Evolutionary conservation across 176 grass and related monocot species (phyloP).

Genomic region (Pharus latifolius): DNA sequence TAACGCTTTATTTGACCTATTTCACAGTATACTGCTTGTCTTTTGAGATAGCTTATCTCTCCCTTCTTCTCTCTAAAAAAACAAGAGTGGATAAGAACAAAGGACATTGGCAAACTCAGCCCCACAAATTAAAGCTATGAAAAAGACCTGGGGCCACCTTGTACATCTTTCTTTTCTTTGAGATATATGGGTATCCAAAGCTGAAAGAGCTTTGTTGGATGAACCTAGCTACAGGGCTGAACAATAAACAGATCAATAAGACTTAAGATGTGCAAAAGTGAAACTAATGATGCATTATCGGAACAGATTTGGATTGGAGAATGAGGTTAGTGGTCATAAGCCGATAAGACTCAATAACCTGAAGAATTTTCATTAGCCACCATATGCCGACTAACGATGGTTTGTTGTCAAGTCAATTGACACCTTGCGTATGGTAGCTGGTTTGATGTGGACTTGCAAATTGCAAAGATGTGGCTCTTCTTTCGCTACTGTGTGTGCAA

Average conservation of each 20-base stretch:
- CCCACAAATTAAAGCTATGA: slow-evolving; percentile 23
- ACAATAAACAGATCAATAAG: too few relatives aligned
- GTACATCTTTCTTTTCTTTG: slow-evolving; percentile 7
- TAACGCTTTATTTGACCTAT: too few relatives aligned
- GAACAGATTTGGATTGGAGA: too few relatives aligned
- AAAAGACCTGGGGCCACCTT: neutral
- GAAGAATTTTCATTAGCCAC: neutral
- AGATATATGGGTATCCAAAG: slow-evolving; percentile 18
- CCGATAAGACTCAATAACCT: too few relatives aligned
- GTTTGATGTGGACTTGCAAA: slow-evolving; percentile 23
- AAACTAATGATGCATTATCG: too few relatives aligned
- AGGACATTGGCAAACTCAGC: neutral
- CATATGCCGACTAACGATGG: neutral
- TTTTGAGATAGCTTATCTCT: too few relatives aligned
- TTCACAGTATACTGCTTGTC: too few relatives aligned
- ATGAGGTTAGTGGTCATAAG: too few relatives aligned
- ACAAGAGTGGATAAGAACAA: slow-evolving; percentile 11
- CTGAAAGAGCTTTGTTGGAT: neutral
- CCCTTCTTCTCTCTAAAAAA: too few relatives aligned
- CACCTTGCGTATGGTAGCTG: slow-evolving; percentile 15
- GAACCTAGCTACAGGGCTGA: too few relatives aligned
- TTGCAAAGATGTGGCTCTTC: neutral
- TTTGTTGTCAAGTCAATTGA: slow-evolving; percentile 14
- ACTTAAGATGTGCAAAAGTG: too few relatives aligned
- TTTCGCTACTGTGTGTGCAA: neutral